Base-by-base conservation (phyloP, 2,329 filamentous ascomycete genomes). In the Triangularia verruculosa region DNA sequence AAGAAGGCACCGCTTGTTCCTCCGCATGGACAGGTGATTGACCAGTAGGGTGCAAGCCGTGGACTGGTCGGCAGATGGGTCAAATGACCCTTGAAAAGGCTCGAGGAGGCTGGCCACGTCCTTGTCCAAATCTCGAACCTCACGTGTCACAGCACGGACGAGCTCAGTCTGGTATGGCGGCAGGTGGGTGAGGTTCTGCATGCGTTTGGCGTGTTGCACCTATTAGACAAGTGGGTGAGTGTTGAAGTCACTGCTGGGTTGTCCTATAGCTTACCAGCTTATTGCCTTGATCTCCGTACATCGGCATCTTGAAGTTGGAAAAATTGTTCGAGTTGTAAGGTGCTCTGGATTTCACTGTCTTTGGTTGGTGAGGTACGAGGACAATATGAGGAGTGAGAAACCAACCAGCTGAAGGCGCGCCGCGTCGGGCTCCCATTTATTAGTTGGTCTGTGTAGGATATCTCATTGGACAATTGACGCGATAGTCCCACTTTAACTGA, bases 161-260 rank as follows among this genome's bases (percentile, higher is more conserved):
- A 96, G 85, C 74, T 98, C 95, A 27, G 93, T 89, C 77, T 96
- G 93, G 75, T 98, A 98, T 3, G 93, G 89, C 0, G 95, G 95
- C 2, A 99, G 85, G 74, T 96, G 88, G 30, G 88, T 80, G 62
- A 99, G 86, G 68, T 91, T 90, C 77, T 95, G 92, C 17, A 91
- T 96, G 74, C 95, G 88, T 83, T 98, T 98, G 75, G 95, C 95
- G 82, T 98, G 91, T 81, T 94, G 90, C 71, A 96, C 93, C 92
- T 97, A 69, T 22, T 55, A 55, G 27, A 54, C 56, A 59, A 65
- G 69, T 69, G 59, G 67, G 71, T 61, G 47, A 52, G 55, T 43
- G 43, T 28, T 15, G 0, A 34, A 32, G 20, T 24, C 54, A 27
- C 24, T 24, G 22, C 20, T 47, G 13, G 20, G 34, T 7, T 5